These are phyloP conservation scores for Picochlorum sp. DNA, from an alignment of 139 green algal genomes.

Conservation along the genomic window DNA sequence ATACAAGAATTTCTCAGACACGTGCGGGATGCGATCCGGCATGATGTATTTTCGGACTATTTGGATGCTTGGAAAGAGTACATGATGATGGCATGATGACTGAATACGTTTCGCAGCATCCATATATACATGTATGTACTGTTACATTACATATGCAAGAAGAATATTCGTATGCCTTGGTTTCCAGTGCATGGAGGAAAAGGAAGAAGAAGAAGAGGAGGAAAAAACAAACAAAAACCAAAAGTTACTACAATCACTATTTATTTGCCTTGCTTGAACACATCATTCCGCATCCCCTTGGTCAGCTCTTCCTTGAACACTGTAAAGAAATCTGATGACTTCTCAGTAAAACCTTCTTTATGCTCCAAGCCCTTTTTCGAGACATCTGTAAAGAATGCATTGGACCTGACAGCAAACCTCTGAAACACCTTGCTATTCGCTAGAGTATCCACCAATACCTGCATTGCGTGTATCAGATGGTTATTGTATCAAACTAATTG, in stretches of 20 bases:
- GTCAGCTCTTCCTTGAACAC: conserved; percentile 40
- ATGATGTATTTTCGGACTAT: conserved; percentile 33
- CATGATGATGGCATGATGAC: not conserved
- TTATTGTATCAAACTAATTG: no score
- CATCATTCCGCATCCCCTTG: no score
- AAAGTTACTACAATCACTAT: no score
- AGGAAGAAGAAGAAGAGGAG: no score
- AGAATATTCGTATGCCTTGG: no score
- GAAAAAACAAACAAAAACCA: no score
- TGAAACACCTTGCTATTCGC: conserved; percentile 59
- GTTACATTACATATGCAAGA: no score
- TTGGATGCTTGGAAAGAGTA: conserved; percentile 14
- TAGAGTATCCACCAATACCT: conserved; percentile 52
- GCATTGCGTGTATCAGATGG: not conserved
- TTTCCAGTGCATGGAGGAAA: no score
- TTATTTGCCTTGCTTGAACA: no score
- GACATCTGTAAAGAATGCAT: conserved; percentile 33
- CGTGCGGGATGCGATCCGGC: conserved; percentile 31
- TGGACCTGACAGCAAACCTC: conserved; percentile 54
- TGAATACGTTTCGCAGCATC: no score
- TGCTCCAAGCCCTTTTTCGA: conserved; percentile 37
- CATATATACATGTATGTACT: no score
- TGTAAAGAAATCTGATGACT: conserved; percentile 28
- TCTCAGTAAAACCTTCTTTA: conserved; percentile 15
- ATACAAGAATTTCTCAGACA: conserved; percentile 44